Evolutionary conservation across 768 basidiomycete species (phyloP).

Genomic region (Boletus bicolor): DNA sequence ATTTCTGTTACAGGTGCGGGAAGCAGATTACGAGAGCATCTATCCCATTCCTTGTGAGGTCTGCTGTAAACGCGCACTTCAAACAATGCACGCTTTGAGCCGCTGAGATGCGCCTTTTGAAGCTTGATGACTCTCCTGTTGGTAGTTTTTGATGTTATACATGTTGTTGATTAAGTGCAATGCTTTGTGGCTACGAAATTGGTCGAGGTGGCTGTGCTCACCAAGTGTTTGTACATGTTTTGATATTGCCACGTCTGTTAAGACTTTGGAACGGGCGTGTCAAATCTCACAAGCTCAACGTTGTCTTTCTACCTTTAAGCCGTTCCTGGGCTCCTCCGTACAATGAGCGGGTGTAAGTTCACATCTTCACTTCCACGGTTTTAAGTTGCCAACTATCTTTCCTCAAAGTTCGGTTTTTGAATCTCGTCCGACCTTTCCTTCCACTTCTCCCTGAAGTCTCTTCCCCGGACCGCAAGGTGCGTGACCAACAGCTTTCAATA

Average conservation of each 20-base stretch:
- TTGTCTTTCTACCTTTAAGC: constrained; percentile 18
- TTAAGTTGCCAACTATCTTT: constrained; percentile 2
- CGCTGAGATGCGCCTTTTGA: no score
- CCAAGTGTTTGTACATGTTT: constrained; percentile 25
- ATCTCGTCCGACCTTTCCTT: constrained; percentile 97
- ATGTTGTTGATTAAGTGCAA: background rate
- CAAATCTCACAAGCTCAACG: constrained; percentile 18
- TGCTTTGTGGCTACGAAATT: no score
- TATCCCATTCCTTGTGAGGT: no score
- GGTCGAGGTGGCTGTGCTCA: constrained; percentile 17
- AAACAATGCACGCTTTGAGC: no score
- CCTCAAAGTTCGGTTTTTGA: constrained; percentile 81
- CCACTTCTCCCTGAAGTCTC: constrained; percentile 96
- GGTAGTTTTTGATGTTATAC: background rate
- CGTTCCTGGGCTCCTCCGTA: constrained; percentile 31
- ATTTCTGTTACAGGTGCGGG: no score
- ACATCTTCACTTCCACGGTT: background rate
- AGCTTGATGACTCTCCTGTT: background rate
- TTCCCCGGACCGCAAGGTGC: constrained; percentile 94
- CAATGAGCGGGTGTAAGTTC: constrained; percentile 79
- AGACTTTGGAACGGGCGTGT: constrained; percentile 18
- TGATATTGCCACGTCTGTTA: constrained; percentile 30
- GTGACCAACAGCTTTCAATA: constrained; percentile 11
- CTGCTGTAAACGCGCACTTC: no score
- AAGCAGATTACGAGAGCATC: no score